Evolutionary conservation across 805 yeast genomes (phyloP).

Genomic region (Starmerella potacharoeniae): DNA sequence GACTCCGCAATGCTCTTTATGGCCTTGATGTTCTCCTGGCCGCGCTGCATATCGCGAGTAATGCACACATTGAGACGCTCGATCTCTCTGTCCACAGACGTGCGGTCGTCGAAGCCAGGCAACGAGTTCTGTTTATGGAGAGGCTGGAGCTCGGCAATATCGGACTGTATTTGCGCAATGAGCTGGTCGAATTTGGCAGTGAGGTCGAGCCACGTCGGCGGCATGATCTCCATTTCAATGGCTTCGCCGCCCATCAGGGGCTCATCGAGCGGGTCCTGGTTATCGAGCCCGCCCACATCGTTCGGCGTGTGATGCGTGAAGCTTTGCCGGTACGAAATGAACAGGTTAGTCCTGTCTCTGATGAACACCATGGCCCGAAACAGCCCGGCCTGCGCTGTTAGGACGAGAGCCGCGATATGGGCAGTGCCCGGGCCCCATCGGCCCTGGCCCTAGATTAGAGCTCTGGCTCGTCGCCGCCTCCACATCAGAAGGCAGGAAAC

Average conservation of each 20-base stretch:
- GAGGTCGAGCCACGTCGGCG: conserved; percentile 70
- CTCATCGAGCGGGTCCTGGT: conserved; percentile 37
- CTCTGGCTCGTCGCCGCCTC: background rate
- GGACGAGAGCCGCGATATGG: background rate
- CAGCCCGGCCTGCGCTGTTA: background rate
- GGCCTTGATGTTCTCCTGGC: conserved; percentile 65
- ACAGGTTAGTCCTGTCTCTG: conserved; percentile 89
- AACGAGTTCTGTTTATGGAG: conserved; percentile 72
- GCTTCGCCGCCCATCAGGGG: conserved; percentile 40
- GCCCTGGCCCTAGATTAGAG: background rate
- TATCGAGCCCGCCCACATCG: conserved; percentile 11
- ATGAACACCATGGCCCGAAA: conserved; percentile 43
- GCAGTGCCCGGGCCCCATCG: background rate
- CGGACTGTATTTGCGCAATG: conserved; percentile 40
- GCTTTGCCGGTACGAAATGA: conserved; percentile 77
- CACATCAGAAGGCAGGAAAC: background rate
- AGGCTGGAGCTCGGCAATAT: conserved; percentile 50
- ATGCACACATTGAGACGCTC: conserved; percentile 66
- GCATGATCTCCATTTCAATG: conserved; percentile 53
- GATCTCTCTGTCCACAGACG: conserved; percentile 61
- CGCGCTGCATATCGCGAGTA: conserved; percentile 62
- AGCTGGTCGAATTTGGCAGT: conserved; percentile 59
- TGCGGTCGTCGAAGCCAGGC: conserved; percentile 79
- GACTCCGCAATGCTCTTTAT: conserved; percentile 37
- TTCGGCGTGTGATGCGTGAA: conserved; percentile 51